A percentile compares a stretch with the other conserved stretches of the same genome.
These are phyloP conservation scores for Leucocoprinus sp. DNA, from an alignment of 768 basidiomycete species.

Conservation along the genomic window DNA sequence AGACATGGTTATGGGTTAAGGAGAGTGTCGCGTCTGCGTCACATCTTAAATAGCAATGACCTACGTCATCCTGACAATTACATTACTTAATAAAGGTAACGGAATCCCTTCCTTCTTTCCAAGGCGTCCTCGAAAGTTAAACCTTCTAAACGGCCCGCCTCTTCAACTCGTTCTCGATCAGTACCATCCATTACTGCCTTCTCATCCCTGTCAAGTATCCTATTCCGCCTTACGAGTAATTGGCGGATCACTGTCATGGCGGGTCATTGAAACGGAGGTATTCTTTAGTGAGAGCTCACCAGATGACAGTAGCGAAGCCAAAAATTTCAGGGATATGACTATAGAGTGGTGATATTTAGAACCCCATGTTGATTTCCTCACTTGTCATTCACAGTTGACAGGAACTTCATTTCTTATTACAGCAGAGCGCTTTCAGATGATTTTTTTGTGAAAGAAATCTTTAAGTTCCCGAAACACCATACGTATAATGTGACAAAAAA, in stretches of 20 bases:
- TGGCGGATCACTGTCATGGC: neutral
- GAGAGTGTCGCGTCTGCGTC: too few species aligned
- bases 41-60: too few species aligned
- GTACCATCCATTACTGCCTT: neutral
- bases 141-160: slow-evolving; percentile 3
- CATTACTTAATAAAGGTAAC: slow-evolving; percentile 1
- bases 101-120: neutral
- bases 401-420: too few species aligned
- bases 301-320: slow-evolving; percentile 19
- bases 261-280: neutral
- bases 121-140: neutral
- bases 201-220: too few species aligned
- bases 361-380: slow-evolving; percentile 55
- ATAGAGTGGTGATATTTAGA: slow-evolving; percentile 57
- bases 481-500: too few species aligned
- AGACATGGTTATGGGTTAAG: too few species aligned
- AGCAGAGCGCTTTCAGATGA: too few species aligned
- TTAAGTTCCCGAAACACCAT: too few species aligned
- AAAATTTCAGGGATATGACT: slow-evolving; percentile 27
- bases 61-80: too few species aligned
- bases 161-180: slow-evolving; percentile 1
- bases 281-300: slow-evolving; percentile 13
- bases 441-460: too few species aligned
- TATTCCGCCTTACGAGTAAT: too few species aligned
- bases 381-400: too few species aligned